Base-by-base conservation (phyloP, 1,284 basidiomycete genomes). In the Microbotryum intermedium region DNA sequence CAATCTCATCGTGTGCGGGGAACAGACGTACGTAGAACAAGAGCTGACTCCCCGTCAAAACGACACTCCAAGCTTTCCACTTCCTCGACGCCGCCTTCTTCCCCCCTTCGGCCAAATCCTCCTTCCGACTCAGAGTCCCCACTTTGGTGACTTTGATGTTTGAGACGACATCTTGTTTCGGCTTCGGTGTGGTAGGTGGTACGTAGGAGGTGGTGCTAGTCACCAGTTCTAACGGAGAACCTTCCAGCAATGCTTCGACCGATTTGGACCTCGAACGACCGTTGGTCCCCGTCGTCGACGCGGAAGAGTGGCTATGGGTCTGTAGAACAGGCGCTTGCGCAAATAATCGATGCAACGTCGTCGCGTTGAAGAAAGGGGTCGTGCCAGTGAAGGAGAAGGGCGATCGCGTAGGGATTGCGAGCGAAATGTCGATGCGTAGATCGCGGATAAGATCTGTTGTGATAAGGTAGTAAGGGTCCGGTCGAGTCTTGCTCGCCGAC, bases 391-490 rank as follows among this genome's bases (percentile, higher is more conserved):
- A 90, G 21, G 82, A 82, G 74, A 84, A 92, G 1, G 90, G 90
- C 55, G 69, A 69, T 20, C 66, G 64, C 16, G 55, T 69, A 1
- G 89, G 83, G 51, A 94, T 80, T 58, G 79, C 76, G 8, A 75
- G 70, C 59, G 83, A 81, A 21, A 92, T 81, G 58, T 90, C 80
- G n/a, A 90, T 82, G 23, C 87, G 84, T 52, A 97, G 80, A 46
- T 85, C 83, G 55, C 79, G 81, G 18, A 93, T 79, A 53, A 85
- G 76, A 68, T 86, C 83, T 72, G 84, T 82, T 20, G 83, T 83
- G 67, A 97, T 97, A 57, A 95, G 81, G 73, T 86, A 87, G 76
- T 97, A 97, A 2, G 90, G 88, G 73, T 97, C 93, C 13, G 34
- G 34, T 39, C 34, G 34, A 45, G 94, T 81, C 75, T 86, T 90